Base-by-base conservation (phyloP, 1,139 yeast species). In the Tardiomyces depauwii region DNA sequence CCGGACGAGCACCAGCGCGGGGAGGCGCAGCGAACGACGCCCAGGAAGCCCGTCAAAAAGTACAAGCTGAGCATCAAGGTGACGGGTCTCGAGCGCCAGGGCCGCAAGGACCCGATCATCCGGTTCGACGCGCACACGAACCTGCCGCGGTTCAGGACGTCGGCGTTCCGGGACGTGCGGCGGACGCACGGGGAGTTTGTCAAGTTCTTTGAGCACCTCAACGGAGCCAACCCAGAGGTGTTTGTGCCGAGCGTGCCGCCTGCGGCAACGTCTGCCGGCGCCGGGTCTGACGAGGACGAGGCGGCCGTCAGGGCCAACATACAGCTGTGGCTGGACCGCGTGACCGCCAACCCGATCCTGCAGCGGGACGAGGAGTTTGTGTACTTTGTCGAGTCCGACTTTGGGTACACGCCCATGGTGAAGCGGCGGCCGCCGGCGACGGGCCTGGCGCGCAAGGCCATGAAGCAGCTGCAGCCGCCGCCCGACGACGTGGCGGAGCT, bases 381-480 rank as follows among this genome's bases (percentile, higher is more conserved):
- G 1, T 80, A 80, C 56, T 91, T 91, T 59, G 74, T 89, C 44
- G 97, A 91, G 58, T 82, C 85, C 54, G 96, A 89, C 62, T 86
- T 83, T 59, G 89, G 87, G 9, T 55, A 55, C 47, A 57, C 70
- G 12, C 74, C 74, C 3, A 64, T 68, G 38, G 63, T 66, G 44
- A 68, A 67, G 50, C 53, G 63, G 30, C 59, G 61, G 71, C 84
- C 68, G 71, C 96, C 69, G 14, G 78, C 80, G 0, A 80, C 95
- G 27, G 98, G 97, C 0, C 63, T 91, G 40, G 78, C 82, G 51
- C 76, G 98, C 44, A 85, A 84, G 61, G 89, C 97, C 2, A 72
- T 91, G 58, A 91, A 91, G 61, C 98, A 91, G 61, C 74, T 89
- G 47, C 82, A 86, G 27, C 86, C 93, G 1, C 98, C 98, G 0